These are phyloP conservation scores for Solanum pennellii DNA, from an alignment of 257 asterid species.

Conservation along the genomic window DNA sequence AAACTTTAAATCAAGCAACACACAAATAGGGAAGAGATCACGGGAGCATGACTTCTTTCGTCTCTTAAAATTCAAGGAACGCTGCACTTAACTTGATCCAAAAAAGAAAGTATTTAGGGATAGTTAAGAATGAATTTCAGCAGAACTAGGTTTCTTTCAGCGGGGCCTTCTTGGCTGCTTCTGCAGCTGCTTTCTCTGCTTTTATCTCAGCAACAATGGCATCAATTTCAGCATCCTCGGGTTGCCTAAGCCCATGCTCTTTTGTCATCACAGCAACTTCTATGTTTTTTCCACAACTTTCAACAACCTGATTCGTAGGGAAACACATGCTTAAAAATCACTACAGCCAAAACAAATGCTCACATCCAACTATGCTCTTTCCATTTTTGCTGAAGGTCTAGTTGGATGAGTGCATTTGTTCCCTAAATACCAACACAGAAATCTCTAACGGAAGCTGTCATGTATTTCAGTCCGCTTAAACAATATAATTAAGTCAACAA, in stretches of 20 bases:
- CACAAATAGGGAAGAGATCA: not conserved
- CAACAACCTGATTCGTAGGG: slow-evolving; percentile 48
- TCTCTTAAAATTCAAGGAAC: not conserved
- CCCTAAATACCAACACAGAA: not conserved
- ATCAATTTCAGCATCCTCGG: slow-evolving; percentile 87
- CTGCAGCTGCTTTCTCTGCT: slow-evolving; percentile 90
- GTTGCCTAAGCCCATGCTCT: slow-evolving; percentile 65
- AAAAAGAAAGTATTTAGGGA: not conserved
- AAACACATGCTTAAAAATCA: not conserved
- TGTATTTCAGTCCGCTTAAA: not conserved
- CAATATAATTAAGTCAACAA: not conserved
- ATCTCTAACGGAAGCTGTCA: not conserved
- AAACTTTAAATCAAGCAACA: not conserved
- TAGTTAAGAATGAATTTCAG: not conserved
- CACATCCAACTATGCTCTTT: not conserved
- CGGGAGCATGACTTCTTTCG: not conserved
- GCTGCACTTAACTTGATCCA: slow-evolving; percentile 3
- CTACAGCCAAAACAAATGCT: not conserved
- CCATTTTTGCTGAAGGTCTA: not conserved
- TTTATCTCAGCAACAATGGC: slow-evolving; percentile 78
- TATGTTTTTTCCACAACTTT: slow-evolving; percentile 88
- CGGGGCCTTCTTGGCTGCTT: slow-evolving; percentile 86
- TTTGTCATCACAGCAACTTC: slow-evolving; percentile 91
- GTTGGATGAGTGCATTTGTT: not conserved
- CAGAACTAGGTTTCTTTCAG: slow-evolving; percentile 30